Conservation (phyloP, 2,329 filamentous ascomycete species). For the Lachnellula hyalina region DNA sequence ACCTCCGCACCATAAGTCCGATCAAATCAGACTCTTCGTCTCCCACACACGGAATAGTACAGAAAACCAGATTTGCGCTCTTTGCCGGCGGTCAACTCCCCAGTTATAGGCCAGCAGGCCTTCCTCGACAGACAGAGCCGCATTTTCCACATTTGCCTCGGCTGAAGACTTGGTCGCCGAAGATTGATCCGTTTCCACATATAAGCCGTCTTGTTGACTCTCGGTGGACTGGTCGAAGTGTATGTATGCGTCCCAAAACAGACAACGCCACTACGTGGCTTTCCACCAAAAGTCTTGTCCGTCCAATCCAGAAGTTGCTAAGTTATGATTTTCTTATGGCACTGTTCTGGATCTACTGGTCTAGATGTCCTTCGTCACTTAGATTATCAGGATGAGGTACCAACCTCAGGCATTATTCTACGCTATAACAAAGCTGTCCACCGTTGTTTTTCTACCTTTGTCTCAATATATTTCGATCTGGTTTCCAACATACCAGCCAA, state of each 20-base stretch:
- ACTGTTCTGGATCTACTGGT: background rate
- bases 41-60: background rate
- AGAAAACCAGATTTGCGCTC: background rate
- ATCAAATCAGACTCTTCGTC: slow-evolving; percentile 14
- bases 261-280: slow-evolving; percentile 7
- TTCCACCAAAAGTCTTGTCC: background rate
- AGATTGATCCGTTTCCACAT: background rate
- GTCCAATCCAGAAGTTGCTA: background rate
- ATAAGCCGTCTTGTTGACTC: background rate
- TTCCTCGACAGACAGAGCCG: slow-evolving; percentile 6
- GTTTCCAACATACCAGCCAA: background rate
- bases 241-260: slow-evolving; percentile 5
- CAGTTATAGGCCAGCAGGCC: slow-evolving; percentile 6
- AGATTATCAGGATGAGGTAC: background rate
- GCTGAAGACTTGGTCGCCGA: background rate
- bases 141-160: slow-evolving; percentile 5
- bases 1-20: background rate
- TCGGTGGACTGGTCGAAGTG: background rate
- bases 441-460: background rate
- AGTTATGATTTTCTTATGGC: background rate
- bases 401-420: background rate
- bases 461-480: background rate
- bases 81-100: slow-evolving; percentile 1
- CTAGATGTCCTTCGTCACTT: background rate
- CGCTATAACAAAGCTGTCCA: background rate